Evolutionary conservation across 441 rosid species (phyloP).

Genomic region (Gossypium aridum): DNA sequence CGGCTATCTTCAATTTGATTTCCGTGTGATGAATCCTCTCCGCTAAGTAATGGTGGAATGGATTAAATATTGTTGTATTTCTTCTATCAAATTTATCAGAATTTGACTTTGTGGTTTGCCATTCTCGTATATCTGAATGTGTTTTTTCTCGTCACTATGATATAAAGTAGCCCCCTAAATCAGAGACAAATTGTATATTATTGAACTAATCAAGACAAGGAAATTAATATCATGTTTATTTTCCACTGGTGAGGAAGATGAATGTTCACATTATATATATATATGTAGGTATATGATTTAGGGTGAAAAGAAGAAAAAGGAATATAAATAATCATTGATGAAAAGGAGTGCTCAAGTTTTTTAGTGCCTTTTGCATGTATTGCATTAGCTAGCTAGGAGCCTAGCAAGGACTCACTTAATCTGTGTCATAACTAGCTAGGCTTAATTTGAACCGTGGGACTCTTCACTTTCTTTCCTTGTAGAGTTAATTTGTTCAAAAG

Average conservation of each 20-base stretch:
- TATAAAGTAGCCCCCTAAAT: background rate
- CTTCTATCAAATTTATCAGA: background rate
- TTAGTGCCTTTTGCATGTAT: background rate
- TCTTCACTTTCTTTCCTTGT: background rate
- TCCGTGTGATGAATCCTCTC: constrained; percentile 10
- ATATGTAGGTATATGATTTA: background rate
- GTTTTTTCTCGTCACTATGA: background rate
- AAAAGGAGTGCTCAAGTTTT: background rate
- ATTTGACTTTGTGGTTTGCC: constrained; percentile 3
- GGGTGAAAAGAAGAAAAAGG: background rate
- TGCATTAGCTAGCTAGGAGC: background rate
- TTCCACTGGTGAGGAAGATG: background rate
- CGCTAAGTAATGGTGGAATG: background rate
- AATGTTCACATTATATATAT: too few species aligned
- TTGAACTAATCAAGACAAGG: background rate
- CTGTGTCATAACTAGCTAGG: background rate
- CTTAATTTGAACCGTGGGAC: background rate
- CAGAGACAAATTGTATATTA: background rate
- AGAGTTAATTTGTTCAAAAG: background rate
- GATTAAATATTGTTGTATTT: constrained; percentile 4
- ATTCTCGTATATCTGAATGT: background rate
- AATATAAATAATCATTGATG: background rate
- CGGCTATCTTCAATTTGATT: constrained; percentile 10
- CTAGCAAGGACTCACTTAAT: background rate
- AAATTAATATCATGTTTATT: background rate